Evolutionary conservation across 2,329 filamentous ascomycete species (phyloP).

Genomic region (Clarireedia monteithiana): DNA sequence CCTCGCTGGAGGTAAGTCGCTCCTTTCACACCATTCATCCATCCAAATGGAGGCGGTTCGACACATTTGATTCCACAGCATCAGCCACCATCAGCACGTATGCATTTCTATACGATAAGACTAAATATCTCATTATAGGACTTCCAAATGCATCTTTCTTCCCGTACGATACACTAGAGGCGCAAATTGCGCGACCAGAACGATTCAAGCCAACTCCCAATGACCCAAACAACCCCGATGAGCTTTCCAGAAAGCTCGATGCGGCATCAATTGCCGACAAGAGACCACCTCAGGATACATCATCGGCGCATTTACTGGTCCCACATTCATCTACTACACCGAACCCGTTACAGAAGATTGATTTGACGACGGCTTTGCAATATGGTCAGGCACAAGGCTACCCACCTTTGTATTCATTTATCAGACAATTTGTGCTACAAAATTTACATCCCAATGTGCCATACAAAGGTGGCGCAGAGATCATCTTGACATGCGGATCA

Average conservation of each 20-base stretch:
- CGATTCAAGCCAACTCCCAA: slow-evolving; percentile 68
- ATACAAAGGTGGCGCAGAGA: slow-evolving; percentile 67
- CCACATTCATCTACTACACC: slow-evolving; percentile 56
- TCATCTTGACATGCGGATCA: slow-evolving; percentile 71
- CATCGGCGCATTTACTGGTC: slow-evolving; percentile 51
- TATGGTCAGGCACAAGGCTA: slow-evolving; percentile 82
- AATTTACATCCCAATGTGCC: slow-evolving; percentile 75
- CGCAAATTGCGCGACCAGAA: slow-evolving; percentile 64
- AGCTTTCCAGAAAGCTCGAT: slow-evolving; percentile 31
- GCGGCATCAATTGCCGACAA: slow-evolving; percentile 20
- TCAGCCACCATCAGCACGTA: neutral
- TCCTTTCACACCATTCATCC: neutral
- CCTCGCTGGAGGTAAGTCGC: slow-evolving; percentile 50
- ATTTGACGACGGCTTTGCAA: slow-evolving; percentile 74
- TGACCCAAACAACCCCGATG: slow-evolving; percentile 33
- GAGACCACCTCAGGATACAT: slow-evolving; percentile 20
- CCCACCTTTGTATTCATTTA: slow-evolving; percentile 66
- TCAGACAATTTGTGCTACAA: slow-evolving; percentile 70
- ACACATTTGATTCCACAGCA: neutral
- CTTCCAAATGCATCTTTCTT: slow-evolving; percentile 77
- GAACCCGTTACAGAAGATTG: slow-evolving; percentile 63
- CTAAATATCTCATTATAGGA: slow-evolving; percentile 34
- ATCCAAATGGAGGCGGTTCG: neutral
- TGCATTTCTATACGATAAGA: neutral
- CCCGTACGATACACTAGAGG: slow-evolving; percentile 85